These are phyloP conservation scores for Hortiboletus campestris DNA, from an alignment of 768 basidiomycete species.

Conservation along the genomic window DNA sequence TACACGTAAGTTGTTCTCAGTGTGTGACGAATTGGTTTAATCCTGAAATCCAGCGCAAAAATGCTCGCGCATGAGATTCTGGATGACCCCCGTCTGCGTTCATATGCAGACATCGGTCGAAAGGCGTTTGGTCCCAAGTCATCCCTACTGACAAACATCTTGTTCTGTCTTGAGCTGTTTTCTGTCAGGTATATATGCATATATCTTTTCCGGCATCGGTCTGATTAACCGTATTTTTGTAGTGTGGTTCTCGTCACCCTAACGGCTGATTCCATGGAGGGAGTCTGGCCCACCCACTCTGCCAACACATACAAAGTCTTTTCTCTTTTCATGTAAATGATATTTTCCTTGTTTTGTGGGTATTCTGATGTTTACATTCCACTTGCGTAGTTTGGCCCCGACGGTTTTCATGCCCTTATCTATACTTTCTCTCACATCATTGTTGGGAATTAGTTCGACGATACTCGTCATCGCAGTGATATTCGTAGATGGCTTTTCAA, in stretches of 20 bases:
- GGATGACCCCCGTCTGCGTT: conserved; percentile 63
- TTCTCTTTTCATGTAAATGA: conserved; percentile 65
- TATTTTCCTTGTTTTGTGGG: not conserved
- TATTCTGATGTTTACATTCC: not conserved
- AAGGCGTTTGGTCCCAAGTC: conserved; percentile 84
- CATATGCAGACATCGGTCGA: conserved; percentile 87
- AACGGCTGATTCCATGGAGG: conserved; percentile 82
- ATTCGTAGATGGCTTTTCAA: conserved; percentile 78
- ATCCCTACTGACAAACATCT: conserved; percentile 56
- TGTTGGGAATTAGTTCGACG: conserved; percentile 81
- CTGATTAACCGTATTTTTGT: not conserved
- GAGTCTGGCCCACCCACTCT: conserved; percentile 65
- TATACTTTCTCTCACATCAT: conserved; percentile 83
- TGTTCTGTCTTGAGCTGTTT: conserved; percentile 89
- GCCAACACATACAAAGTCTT: conserved; percentile 72
- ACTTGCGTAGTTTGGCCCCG: conserved; percentile 64
- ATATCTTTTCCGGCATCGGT: not conserved
- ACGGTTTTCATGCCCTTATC: conserved; percentile 84
- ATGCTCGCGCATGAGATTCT: conserved; percentile 76
- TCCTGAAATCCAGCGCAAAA: conserved; percentile 63
- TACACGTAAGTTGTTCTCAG: conserved; percentile 66
- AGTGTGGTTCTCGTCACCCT: conserved; percentile 88
- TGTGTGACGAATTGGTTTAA: conserved; percentile 1
- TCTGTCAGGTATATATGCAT: conserved; percentile 59
- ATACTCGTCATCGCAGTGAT: conserved; percentile 73